Percentiles rank a stretch among this genome's conserved stretches.
These are phyloP conservation scores for Tritrichomonas foetus DNA, from an alignment of 208 protist species.

Conservation along the genomic window DNA sequence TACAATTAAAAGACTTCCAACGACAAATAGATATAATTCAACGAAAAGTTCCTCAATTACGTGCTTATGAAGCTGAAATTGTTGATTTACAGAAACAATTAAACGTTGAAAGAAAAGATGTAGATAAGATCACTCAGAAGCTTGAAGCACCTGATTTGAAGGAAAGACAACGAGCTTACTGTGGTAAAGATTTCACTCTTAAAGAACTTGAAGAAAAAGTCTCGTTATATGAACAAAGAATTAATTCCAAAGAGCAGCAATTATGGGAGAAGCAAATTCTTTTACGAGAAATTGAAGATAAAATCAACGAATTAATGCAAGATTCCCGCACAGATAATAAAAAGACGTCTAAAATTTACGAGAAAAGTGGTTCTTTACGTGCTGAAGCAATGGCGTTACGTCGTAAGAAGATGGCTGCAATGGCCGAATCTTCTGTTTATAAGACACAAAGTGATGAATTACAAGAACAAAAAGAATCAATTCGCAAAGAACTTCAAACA, in stretches of 20 bases:
- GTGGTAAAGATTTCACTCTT: neutral
- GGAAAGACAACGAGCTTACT: neutral
- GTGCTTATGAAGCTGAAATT: conserved; percentile 16
- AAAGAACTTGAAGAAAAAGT: conserved; percentile 37
- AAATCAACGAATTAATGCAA: neutral
- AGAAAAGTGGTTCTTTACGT: neutral
- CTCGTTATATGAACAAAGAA: neutral
- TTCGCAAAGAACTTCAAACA: neutral
- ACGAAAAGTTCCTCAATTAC: neutral
- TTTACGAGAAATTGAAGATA: neutral
- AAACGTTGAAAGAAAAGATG: neutral
- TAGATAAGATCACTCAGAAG: neutral
- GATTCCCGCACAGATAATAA: neutral
- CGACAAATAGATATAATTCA: conserved; percentile 12
- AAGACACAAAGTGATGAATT: neutral
- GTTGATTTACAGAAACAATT: neutral
- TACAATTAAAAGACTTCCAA: conserved; percentile 10
- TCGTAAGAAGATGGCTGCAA: conserved; percentile 35
- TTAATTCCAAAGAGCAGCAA: conserved; percentile 7
- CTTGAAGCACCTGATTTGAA: neutral
- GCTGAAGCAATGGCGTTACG: neutral
- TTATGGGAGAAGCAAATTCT: conserved; percentile 21
- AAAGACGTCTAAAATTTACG: neutral
- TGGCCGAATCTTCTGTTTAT: conserved; percentile 14
- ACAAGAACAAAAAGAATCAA: conserved; percentile 29